Base-by-base conservation (phyloP, 2,329 filamentous ascomycete genomes). In the Trichoderma koningiopsis region DNA sequence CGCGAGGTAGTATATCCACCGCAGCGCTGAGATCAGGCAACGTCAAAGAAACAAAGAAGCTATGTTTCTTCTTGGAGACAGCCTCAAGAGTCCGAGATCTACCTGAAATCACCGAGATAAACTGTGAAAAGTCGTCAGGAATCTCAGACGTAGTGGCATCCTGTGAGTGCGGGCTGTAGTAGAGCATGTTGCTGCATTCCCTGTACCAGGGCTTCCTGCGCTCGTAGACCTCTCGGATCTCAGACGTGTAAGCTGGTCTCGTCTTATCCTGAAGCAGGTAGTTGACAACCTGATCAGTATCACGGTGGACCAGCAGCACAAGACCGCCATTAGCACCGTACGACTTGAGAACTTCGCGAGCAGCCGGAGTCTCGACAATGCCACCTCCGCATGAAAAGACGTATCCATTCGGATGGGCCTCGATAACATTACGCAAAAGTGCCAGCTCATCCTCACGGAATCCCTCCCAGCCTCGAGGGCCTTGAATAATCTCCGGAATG, bases 351-450 rank as follows among this genome's bases (percentile, higher is more conserved):
- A 96, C 80, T 71, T 93, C 86, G 19, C 94, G 89, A 24, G 94
- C 93, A 75, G 91, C 91, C 1, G 91, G 87, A 0, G 88, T 92
- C 79, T 99, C 96, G 13, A 99, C 94, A 35, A 99, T 88, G 35
- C 96, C 96, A 55, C 96, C 96, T 65, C 96, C 96, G 73, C 95
- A 98, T 0, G 96, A 96, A 77, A 99, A 94, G 71, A 99, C 87
- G 76, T 97, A 85, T 4, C 91, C 91, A 2, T 85, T 87, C 2
- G 92, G 84, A 74, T 92, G 91, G 68, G 94, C 92, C 66, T 88
- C 87, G 77, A 97, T 88, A 33, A 92, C 87, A 53, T 89, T 88
- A 72, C 88, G 86, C 7, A 99, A 83, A 6, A 97, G 83, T 3
- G 87, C 87, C 10, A 95, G 80, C 78, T 99, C 96, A 27, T 91